These are phyloP conservation scores for Fusarium tanahbumbuense DNA, from an alignment of 2,329 filamentous ascomycete species.

Conservation along the genomic window DNA sequence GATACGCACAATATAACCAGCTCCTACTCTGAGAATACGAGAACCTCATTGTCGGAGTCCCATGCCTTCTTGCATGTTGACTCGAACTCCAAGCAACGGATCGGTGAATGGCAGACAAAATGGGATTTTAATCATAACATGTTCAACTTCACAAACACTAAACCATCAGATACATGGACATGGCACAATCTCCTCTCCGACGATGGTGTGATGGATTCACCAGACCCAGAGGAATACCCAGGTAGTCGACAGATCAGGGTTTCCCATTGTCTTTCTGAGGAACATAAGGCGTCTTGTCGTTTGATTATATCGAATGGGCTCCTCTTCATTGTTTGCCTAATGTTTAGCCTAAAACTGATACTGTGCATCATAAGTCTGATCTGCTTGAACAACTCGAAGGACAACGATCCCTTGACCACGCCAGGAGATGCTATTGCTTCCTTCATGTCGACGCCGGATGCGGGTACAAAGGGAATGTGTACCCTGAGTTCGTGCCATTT, in stretches of 20 bases:
- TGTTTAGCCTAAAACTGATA: slow-evolving; percentile 22
- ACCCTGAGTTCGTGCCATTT: slow-evolving; percentile 7
- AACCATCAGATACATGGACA: accelerated
- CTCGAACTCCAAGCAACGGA: no score
- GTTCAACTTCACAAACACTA: no score
- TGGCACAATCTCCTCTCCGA: no score
- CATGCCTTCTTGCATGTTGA: no score
- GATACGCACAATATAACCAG: no score
- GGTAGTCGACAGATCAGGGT: slow-evolving; percentile 9
- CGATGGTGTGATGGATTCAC: neutral
- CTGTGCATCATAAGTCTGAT: slow-evolving; percentile 9
- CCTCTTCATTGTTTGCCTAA: slow-evolving; percentile 17
- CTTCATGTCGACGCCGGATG: slow-evolving; percentile 21
- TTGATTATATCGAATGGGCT: slow-evolving; percentile 20
- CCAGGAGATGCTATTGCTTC: slow-evolving; percentile 35
- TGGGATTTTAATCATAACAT: accelerated
- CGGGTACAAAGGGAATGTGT: slow-evolving; percentile 29
- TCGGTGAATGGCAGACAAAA: no score
- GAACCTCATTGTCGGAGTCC: no score
- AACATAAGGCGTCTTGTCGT: slow-evolving; percentile 9
- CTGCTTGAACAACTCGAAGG: slow-evolving; percentile 12
- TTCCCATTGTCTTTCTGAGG: slow-evolving; percentile 22
- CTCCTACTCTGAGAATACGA: no score
- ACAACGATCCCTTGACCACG: slow-evolving; percentile 23
- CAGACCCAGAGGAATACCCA: neutral